Conservation (phyloP, 148 eudicot species). For the Chenopodium album region DNA sequence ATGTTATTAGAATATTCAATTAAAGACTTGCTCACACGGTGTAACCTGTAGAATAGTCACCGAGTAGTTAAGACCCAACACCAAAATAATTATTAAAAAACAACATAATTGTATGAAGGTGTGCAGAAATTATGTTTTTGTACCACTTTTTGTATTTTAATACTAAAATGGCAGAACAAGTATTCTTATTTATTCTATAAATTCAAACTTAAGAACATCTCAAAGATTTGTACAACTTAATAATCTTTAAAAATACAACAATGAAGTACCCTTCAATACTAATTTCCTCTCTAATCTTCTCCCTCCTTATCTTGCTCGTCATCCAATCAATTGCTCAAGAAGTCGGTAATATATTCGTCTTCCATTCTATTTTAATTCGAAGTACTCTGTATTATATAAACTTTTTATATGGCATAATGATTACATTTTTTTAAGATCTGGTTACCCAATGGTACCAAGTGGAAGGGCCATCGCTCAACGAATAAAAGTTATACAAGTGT, state of each 20-base stretch:
- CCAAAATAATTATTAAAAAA: too few relatives aligned
- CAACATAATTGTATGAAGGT: not conserved
- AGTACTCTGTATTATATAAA: too few relatives aligned
- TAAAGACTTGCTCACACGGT: not conserved
- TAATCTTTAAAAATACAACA: not conserved
- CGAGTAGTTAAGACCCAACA: not conserved
- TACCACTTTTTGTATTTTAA: not conserved
- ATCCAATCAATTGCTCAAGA: constrained; percentile 1
- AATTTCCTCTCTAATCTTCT: not conserved
- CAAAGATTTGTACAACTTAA: not conserved
- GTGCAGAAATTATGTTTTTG: not conserved
- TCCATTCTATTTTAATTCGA: not conserved
- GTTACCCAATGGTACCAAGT: too few relatives aligned
- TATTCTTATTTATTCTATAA: not conserved
- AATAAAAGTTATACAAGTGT: not conserved
- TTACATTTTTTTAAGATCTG: too few relatives aligned
- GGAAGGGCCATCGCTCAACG: not conserved
- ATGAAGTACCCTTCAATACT: constrained; percentile 6
- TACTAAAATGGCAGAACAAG: not conserved
- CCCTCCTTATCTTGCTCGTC: not conserved
- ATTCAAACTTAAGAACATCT: not conserved
- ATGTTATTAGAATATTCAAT: not conserved
- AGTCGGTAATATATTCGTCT: constrained; percentile 1
- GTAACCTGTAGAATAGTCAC: not conserved
- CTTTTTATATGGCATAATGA: too few relatives aligned